Percentiles rank a stretch among this genome's conserved stretches.
These are phyloP conservation scores for Thielaviopsis euricoi DNA, from an alignment of 2,329 filamentous ascomycete genomes.

Conservation along the genomic window DNA sequence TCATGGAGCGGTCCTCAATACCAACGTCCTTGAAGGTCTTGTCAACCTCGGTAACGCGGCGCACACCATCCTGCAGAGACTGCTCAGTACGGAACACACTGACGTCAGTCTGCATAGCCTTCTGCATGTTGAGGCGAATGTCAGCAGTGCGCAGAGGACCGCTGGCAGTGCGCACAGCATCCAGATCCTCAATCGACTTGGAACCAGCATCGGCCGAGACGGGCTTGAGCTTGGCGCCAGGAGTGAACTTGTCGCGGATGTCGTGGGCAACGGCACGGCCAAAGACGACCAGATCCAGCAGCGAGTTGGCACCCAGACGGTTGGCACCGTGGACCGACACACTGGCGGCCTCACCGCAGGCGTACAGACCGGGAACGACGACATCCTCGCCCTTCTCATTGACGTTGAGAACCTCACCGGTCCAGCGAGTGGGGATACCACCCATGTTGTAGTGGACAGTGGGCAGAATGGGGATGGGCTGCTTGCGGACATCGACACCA, in stretches of 20 bases:
- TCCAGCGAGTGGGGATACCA: slow-evolving; percentile 95
- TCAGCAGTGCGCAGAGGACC: slow-evolving; percentile 80
- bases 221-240: slow-evolving; percentile 64
- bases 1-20: slow-evolving; percentile 98
- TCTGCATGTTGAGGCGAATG: slow-evolving; percentile 85
- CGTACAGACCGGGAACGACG: slow-evolving; percentile 86
- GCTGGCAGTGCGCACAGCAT: slow-evolving; percentile 67
- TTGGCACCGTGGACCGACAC: slow-evolving; percentile 98
- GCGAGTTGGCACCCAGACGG: slow-evolving; percentile 93
- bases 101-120: slow-evolving; percentile 95
- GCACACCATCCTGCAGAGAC: slow-evolving; percentile 82
- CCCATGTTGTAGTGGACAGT: slow-evolving; percentile 99
- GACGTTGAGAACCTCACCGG: slow-evolving; percentile 82
- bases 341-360: slow-evolving; percentile 91
- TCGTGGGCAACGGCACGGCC: slow-evolving; percentile 95
- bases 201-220: slow-evolving; percentile 74
- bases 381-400: slow-evolving; percentile 78
- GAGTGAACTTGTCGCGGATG: slow-evolving; percentile 84
- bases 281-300: slow-evolving; percentile 94
- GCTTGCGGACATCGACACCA: slow-evolving; percentile 91
- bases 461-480: slow-evolving; percentile 89
- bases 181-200: slow-evolving; percentile 70
- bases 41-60: slow-evolving; percentile 75
- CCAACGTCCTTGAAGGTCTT: slow-evolving; percentile 64
- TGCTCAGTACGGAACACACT: slow-evolving; percentile 93